phyloP scores from a whole-genome alignment of 768 basidiomycete species.

The Lactarius trivialis region DNA sequence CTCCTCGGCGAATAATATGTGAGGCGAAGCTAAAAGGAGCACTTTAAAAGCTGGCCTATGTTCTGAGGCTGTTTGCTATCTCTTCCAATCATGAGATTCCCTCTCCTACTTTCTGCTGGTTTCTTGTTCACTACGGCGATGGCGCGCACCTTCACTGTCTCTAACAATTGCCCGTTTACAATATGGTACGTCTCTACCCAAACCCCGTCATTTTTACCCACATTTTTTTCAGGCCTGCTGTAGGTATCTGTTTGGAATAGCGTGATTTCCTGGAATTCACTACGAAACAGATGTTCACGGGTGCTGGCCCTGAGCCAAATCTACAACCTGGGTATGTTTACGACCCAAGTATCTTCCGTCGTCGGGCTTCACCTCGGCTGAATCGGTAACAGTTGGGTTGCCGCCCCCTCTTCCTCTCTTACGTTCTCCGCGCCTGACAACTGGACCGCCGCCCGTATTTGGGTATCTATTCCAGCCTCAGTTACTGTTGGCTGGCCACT shows the following conservation, averaged over 20 bases:
- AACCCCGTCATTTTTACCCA: background rate
- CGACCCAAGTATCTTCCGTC: background rate
- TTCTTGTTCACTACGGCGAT: background rate
- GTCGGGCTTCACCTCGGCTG: background rate
- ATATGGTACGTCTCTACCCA: conserved; percentile 32
- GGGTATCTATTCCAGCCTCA: conserved; percentile 25
- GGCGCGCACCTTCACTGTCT: conserved; percentile 34
- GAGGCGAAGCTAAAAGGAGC: background rate
- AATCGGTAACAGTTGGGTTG: conserved; percentile 27
- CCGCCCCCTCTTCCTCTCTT: conserved; percentile 25
- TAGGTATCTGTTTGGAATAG: conserved; percentile 14
- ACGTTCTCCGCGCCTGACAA: conserved; percentile 34
- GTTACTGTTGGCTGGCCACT: background rate
- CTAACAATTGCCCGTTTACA: conserved; percentile 38
- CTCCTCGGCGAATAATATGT: background rate
- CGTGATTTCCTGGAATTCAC: background rate
- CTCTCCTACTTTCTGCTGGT: conserved; percentile 1
- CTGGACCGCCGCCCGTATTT: conserved; percentile 37
- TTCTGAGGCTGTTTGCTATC: background rate
- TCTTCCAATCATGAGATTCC: background rate
- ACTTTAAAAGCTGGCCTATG: background rate
- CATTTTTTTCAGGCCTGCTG: conserved; percentile 27
- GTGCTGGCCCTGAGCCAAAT: conserved; percentile 29
- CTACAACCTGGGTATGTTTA: conserved; percentile 27
- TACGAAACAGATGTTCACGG: conserved; percentile 29